These are phyloP conservation scores for Naganishia liquefaciens DNA, from an alignment of 1,284 basidiomycete genomes.

Conservation along the genomic window DNA sequence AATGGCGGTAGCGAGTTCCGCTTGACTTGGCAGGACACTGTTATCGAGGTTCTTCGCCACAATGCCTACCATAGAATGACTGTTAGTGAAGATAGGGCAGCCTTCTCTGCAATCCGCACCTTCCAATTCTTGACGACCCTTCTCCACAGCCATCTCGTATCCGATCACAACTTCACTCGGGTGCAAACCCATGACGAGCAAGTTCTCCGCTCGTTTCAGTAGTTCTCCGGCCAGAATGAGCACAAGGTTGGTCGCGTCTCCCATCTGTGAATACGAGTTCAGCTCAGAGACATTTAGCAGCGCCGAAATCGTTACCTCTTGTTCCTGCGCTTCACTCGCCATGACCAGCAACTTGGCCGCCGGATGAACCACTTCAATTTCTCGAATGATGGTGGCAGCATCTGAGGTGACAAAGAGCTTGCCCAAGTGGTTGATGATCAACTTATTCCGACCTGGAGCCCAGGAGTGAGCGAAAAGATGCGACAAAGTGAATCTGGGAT, in stretches of 20 bases:
- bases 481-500: too few species aligned
- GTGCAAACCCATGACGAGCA: conserved; percentile 94
- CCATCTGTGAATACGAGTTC: conserved; percentile 64
- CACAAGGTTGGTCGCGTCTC: conserved; percentile 93
- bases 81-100: background rate
- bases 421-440: conserved; percentile 94
- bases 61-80: background rate
- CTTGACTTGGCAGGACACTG: conserved; percentile 65
- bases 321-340: conserved; percentile 94
- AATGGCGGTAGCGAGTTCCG: conserved; percentile 77
- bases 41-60: conserved; percentile 24
- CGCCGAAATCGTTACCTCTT: conserved; percentile 63
- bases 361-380: conserved; percentile 97
- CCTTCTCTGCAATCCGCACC: conserved; percentile 62
- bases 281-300: background rate
- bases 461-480: background rate
- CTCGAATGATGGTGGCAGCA: conserved; percentile 97
- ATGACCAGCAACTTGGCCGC: conserved; percentile 96
- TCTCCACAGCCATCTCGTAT: conserved; percentile 88
- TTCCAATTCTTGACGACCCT: conserved; percentile 84
- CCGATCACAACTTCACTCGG: conserved; percentile 92
- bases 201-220: conserved; percentile 87
- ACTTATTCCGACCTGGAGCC: conserved; percentile 81
- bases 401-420: conserved; percentile 96
- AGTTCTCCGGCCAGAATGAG: conserved; percentile 95